Evolutionary conservation across 768 basidiomycete genomes (phyloP).

Genomic region (Auricularia sp.): DNA sequence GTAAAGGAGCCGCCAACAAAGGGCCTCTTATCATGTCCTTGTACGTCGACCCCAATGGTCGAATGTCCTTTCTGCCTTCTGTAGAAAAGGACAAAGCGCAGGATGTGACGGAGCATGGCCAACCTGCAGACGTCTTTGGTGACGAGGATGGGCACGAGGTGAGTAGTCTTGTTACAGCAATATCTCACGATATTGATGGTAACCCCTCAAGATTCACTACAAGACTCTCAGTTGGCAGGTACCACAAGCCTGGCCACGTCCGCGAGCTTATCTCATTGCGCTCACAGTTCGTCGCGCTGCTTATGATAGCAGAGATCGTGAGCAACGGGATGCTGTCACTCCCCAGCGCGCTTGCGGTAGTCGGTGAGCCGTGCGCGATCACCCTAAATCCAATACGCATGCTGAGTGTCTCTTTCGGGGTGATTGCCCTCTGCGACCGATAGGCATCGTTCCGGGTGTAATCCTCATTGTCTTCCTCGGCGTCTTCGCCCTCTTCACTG

Average conservation of each 20-base stretch:
- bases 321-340: constrained; percentile 48
- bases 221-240: constrained; percentile 44
- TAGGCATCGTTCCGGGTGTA: constrained; percentile 43
- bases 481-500: constrained; percentile 39
- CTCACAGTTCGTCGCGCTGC: constrained; percentile 34
- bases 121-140: constrained; percentile 32
- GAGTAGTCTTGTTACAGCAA: not conserved
- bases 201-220: constrained; percentile 32
- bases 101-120: not conserved
- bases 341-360: constrained; percentile 41
- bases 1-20: too few relatives aligned
- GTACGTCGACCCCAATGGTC: too few relatives aligned
- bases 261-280: not conserved
- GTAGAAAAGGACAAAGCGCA: not conserved
- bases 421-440: not conserved
- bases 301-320: constrained; percentile 52
- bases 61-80: too few relatives aligned
- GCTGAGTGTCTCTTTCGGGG: too few relatives aligned
- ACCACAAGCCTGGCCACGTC: not conserved
- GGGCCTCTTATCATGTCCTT: too few relatives aligned
- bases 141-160: constrained; percentile 28
- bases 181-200: not conserved
- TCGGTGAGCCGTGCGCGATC: constrained; percentile 24
- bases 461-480: constrained; percentile 45
- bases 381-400: not conserved